A percentile compares a stretch with the other conserved stretches of the same genome.
phyloP scores from a whole-genome alignment of 2,329 filamentous ascomycete genomes.

The Pyrenophora tritici-repentis region DNA sequence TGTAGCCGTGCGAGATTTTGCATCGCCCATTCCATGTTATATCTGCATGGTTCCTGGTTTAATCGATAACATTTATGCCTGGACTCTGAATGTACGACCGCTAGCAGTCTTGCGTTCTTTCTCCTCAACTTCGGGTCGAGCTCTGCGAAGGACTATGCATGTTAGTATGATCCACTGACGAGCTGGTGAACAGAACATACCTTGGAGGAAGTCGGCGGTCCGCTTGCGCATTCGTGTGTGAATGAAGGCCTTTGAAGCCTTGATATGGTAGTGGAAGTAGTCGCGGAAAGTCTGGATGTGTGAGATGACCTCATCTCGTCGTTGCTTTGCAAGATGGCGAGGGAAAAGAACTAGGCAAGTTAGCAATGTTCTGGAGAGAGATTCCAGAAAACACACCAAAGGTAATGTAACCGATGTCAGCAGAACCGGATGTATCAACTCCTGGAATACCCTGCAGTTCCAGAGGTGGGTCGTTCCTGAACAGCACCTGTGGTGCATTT shows the following conservation, averaged over 20 bases:
- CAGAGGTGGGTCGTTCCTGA: slow-evolving; percentile 90
- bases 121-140: slow-evolving; percentile 92
- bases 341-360: slow-evolving; percentile 79
- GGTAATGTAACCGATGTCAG: slow-evolving; percentile 95
- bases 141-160: slow-evolving; percentile 82
- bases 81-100: slow-evolving; percentile 83
- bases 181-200: slow-evolving; percentile 55
- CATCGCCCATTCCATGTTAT: not conserved
- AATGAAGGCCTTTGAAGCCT: slow-evolving; percentile 98
- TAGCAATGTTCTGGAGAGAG: slow-evolving; percentile 17
- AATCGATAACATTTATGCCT: slow-evolving; percentile 42
- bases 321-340: slow-evolving; percentile 86
- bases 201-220: slow-evolving; percentile 97
- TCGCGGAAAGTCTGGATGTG: slow-evolving; percentile 99
- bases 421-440: slow-evolving; percentile 71
- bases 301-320: slow-evolving; percentile 93
- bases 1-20: not conserved
- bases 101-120: slow-evolving; percentile 98
- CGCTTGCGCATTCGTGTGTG: slow-evolving; percentile 97
- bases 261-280: slow-evolving; percentile 99
- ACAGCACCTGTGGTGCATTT: slow-evolving; percentile 96
- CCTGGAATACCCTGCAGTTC: slow-evolving; percentile 87
- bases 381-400: slow-evolving; percentile 69
- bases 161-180: slow-evolving; percentile 40
- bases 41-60: not conserved